These are phyloP conservation scores for Rosa lucieae DNA, from an alignment of 306 rosid species.

Conservation along the genomic window DNA sequence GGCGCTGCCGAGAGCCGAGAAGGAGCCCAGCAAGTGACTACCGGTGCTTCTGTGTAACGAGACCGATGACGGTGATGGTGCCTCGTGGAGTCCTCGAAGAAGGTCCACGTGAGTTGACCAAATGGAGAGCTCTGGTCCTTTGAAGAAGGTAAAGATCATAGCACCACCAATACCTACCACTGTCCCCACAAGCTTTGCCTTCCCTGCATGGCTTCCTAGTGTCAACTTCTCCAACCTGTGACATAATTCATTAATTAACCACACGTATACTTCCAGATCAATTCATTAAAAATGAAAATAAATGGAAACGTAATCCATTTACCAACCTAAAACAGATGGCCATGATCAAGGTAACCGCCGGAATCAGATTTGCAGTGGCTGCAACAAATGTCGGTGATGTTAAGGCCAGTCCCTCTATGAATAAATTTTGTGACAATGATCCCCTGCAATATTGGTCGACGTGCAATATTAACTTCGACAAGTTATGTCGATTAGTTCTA, in stretches of 20 bases:
- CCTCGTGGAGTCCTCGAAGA: conserved; percentile 19
- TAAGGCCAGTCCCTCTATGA: conserved; percentile 18
- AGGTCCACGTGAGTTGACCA: conserved; percentile 50
- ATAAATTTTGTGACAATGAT: conserved; percentile 32
- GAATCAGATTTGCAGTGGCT: conserved; percentile 22
- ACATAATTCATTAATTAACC: not conserved
- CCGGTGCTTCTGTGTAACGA: not conserved
- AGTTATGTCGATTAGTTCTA: not conserved
- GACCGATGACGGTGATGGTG: not conserved
- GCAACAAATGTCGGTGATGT: conserved; percentile 25
- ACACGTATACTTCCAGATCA: not conserved
- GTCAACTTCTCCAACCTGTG: conserved; percentile 41
- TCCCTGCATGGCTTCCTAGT: conserved; percentile 36
- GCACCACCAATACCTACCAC: conserved; percentile 59
- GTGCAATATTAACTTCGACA: not conserved
- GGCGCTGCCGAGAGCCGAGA: conserved; percentile 17
- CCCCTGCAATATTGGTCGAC: conserved; percentile 7
- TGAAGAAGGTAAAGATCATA: conserved; percentile 51
- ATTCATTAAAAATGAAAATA: not conserved
- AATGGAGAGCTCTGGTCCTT: conserved; percentile 37
- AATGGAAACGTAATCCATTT: not conserved
- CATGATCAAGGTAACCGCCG: conserved; percentile 23
- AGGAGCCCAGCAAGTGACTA: conserved; percentile 18
- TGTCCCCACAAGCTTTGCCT: conserved; percentile 53
- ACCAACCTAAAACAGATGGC: conserved; percentile 15